Evolutionary conservation across 257 asterid genomes (phyloP), one percentile per base, ranked within the genome.

Genomic region (Nicotiana undulata): DNA sequence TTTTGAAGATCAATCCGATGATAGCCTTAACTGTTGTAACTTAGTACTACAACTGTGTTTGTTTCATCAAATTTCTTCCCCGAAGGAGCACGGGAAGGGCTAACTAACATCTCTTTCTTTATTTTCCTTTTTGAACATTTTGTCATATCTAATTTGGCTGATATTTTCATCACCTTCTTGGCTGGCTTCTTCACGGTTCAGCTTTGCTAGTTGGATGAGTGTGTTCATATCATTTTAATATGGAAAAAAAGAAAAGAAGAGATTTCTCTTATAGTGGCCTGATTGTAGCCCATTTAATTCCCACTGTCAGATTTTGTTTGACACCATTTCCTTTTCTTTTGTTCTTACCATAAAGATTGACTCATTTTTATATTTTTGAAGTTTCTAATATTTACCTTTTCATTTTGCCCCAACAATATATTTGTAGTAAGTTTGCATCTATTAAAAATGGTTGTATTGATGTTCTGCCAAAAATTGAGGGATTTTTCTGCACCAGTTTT

Each of bases 91-190:
- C 59, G 15, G 40, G 68, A 26, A 12, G 40, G 22, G 13, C 34
- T 70, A 70, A 70, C 77, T 70, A 70, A 70, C 77, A 12, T 44
- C 15, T 70, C n/a, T 70, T 44, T 70, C n/a, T 68, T 40, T 20
- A 44, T 44, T 66, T 10, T 66, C 22, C 52, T 18, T 66, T 70
- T 26, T 44, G 77, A 70, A 70, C 77, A 70, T 44, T 70, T 44
- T 70, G 77, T 44, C 59, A 70, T 70, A 44, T 70, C 59, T 44
- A 70, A 70, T 20, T 40, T 70, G 77, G 77, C 59, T 70, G 31
- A 70, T 70, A 44, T 44, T 70, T 70, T 70, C 77, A 70, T 44
- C 34, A 70, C 58, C 18, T n/a, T 70, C 18, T 44, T 44, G 59
- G 59, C 77, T 70, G 32, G 59, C 20, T 44, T 44, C 22, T 68